phyloP scores from a whole-genome alignment of 1,139 yeast genomes.

The Suzukiozyma palmioleophila region DNA sequence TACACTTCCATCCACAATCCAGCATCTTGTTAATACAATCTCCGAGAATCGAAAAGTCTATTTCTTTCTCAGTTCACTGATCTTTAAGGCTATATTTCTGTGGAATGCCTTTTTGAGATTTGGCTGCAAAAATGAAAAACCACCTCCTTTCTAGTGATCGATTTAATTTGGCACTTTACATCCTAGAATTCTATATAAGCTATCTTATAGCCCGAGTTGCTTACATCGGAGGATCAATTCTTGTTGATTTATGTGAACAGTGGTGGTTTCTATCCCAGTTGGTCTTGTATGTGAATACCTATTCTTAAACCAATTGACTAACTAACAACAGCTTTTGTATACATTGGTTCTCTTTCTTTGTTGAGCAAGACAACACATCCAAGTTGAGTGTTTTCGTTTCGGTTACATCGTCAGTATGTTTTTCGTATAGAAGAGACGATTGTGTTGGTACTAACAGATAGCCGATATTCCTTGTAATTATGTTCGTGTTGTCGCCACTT shows the following conservation, averaged over 20 bases:
- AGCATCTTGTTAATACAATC: too few species aligned
- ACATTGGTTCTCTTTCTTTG: background rate
- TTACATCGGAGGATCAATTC: background rate
- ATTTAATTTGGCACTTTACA: slow-evolving; percentile 9
- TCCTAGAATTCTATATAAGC: slow-evolving; percentile 14
- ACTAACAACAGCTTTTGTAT: background rate
- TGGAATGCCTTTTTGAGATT: background rate
- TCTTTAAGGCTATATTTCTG: too few species aligned
- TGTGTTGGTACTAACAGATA: slow-evolving; percentile 8
- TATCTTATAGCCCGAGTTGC: background rate
- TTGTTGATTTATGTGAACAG: background rate
- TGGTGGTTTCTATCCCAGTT: background rate
- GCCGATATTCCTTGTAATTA: slow-evolving; percentile 6
- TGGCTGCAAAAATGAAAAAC: slow-evolving; percentile 1
- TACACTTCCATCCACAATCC: too few species aligned
- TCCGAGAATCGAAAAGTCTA: too few species aligned
- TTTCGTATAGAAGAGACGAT: background rate
- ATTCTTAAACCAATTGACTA: background rate
- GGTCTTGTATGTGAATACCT: background rate
- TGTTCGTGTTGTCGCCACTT: slow-evolving; percentile 20
- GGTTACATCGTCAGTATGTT: background rate
- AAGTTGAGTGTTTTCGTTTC: background rate
- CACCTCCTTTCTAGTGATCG: background rate
- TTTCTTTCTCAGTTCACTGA: too few species aligned
- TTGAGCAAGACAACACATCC: background rate